Evolutionary conservation across 225 moss, liverwort and hornwort genomes (phyloP).

Genomic region (Rhytidiadelphus loreus): DNA sequence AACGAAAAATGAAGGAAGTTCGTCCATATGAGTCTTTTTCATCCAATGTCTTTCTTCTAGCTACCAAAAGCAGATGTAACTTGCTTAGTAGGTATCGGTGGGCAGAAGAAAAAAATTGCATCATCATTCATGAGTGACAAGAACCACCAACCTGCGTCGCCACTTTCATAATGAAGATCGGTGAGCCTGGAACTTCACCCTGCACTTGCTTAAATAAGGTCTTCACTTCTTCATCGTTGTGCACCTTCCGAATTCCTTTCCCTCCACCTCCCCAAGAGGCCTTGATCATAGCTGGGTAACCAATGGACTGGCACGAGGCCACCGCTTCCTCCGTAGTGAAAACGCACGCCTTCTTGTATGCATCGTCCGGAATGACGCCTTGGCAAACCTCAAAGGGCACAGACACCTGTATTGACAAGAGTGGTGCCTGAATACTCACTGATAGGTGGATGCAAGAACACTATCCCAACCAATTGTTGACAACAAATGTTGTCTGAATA

Average conservation of each 20-base stretch:
- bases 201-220: conserved; percentile 97
- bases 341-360: conserved; percentile 83
- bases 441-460: background rate
- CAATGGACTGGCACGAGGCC: conserved; percentile 63
- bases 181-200: conserved; percentile 96
- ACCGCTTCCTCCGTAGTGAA: conserved; percentile 79
- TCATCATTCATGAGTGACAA: background rate
- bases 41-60: background rate
- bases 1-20: background rate
- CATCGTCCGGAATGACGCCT: conserved; percentile 59
- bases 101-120: background rate
- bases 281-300: conserved; percentile 96
- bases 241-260: conserved; percentile 97
- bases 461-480: background rate
- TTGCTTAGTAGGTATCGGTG: background rate
- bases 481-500: background rate
- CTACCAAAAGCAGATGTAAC: background rate
- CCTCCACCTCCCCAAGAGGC: conserved; percentile 99
- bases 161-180: conserved; percentile 96
- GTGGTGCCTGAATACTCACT: background rate
- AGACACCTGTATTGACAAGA: conserved; percentile 43
- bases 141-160: conserved; percentile 57
- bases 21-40: background rate
- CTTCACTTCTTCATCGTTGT: conserved; percentile 91
- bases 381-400: conserved; percentile 57